Evolutionary conservation across 306 rosid genomes (phyloP).

Genomic region (Biancaea sappan): DNA sequence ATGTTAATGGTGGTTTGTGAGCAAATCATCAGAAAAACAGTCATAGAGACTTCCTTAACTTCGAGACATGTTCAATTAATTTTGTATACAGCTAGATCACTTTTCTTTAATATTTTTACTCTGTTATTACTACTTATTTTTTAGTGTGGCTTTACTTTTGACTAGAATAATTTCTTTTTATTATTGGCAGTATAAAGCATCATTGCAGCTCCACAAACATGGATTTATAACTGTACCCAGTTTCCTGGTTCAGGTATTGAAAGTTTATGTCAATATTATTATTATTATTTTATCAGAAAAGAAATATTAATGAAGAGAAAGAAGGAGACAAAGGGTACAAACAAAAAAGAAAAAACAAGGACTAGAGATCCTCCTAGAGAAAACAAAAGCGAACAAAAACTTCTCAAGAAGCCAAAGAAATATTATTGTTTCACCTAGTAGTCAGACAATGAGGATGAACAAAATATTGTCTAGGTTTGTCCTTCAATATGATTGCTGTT

Average conservation of each 20-base stretch:
- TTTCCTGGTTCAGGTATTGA: slow-evolving; percentile 75
- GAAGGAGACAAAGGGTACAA: no score
- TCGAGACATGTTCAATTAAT: slow-evolving; percentile 14
- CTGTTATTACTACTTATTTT: slow-evolving; percentile 4
- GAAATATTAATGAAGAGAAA: no score
- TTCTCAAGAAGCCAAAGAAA: no score
- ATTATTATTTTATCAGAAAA: no score
- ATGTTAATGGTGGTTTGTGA: slow-evolving; percentile 18
- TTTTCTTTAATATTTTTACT: background rate
- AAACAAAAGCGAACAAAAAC: no score
- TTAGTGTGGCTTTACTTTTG: slow-evolving; percentile 16
- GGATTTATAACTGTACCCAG: slow-evolving; percentile 78
- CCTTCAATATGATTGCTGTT: background rate
- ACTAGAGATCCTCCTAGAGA: no score
- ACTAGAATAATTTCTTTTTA: slow-evolving; percentile 24
- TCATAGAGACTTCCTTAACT: slow-evolving; percentile 8
- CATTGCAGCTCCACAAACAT: slow-evolving; percentile 68
- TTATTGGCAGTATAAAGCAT: slow-evolving; percentile 80
- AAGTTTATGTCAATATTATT: slow-evolving; percentile 26
- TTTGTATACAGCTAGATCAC: background rate
- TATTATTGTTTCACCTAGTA: slow-evolving; percentile 21
- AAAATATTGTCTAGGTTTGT: slow-evolving; percentile 2
- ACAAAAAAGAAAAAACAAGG: no score
- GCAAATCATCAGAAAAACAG: slow-evolving; percentile 14
- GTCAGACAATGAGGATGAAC: background rate